Conservation (phyloP, 176 grass and related monocot genomes). For the Musa acuminata region DNA sequence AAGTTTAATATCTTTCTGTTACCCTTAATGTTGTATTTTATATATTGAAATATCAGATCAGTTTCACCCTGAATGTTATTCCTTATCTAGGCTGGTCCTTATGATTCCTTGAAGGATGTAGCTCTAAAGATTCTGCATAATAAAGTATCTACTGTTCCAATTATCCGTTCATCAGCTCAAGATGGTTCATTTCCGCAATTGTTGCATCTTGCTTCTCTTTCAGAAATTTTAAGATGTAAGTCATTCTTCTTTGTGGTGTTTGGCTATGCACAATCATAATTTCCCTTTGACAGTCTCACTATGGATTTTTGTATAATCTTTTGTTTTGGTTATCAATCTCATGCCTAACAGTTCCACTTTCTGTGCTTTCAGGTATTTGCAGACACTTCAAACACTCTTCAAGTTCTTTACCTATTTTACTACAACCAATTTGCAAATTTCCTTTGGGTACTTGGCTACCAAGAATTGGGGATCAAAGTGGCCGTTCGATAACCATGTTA, state of each 20-base stretch:
- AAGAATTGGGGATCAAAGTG: slow-evolving; percentile 70
- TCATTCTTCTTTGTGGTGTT: neutral
- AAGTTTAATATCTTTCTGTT: no score
- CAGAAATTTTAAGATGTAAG: slow-evolving; percentile 96
- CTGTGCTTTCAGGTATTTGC: slow-evolving; percentile 63
- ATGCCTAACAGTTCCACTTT: slow-evolving; percentile 13
- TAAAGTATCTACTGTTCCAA: slow-evolving; percentile 68
- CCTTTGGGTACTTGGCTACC: slow-evolving; percentile 92
- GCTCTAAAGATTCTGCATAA: slow-evolving; percentile 75
- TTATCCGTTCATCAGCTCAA: slow-evolving; percentile 60
- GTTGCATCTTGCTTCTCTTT: slow-evolving; percentile 95
- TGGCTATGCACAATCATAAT: neutral
- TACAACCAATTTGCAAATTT: slow-evolving; percentile 66
- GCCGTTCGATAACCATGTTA: slow-evolving; percentile 61
- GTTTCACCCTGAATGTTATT: neutral
- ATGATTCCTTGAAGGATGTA: slow-evolving; percentile 79
- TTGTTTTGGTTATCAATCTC: neutral
- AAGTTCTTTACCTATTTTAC: slow-evolving; percentile 75
- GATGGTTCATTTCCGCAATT: slow-evolving; percentile 93
- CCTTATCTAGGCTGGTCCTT: slow-evolving; percentile 52
- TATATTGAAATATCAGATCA: no score
- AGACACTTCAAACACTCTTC: slow-evolving; percentile 88
- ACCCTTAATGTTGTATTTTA: no score
- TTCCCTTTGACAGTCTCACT: neutral
- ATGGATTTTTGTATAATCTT: slow-evolving; percentile 1